Evolutionary conservation across 2,329 filamentous ascomycete genomes (phyloP).

Genomic region (Penicillium sp.): DNA sequence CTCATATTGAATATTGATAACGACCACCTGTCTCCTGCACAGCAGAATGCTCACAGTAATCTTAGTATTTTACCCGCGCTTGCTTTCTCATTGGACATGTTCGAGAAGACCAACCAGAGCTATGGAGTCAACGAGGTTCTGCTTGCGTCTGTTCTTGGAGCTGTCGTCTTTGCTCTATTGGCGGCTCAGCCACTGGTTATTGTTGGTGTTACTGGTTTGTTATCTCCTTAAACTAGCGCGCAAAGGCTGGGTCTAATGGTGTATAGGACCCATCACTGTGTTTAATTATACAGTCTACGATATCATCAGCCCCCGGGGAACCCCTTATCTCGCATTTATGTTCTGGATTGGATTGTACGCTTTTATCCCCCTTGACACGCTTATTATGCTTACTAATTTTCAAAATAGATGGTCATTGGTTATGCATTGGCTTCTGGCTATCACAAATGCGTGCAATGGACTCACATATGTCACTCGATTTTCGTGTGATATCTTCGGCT

Average conservation of each 20-base stretch:
- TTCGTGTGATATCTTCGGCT: conserved; percentile 90
- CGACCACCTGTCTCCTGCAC: not conserved
- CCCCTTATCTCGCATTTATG: conserved; percentile 87
- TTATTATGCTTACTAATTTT: conserved; percentile 10
- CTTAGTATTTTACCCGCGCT: conserved; percentile 78
- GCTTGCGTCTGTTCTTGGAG: conserved; percentile 78
- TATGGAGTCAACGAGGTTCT: conserved; percentile 91
- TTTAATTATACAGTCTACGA: conserved; percentile 95
- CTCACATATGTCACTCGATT: conserved; percentile 89
- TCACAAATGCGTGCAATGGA: conserved; percentile 84
- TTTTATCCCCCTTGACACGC: not conserved
- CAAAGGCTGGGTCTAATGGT: conserved; percentile 10
- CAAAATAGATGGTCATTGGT: conserved; percentile 70
- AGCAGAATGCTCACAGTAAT: conserved; percentile 10
- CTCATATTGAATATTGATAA: not conserved
- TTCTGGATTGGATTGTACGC: conserved; percentile 78
- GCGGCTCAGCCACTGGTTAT: conserved; percentile 86
- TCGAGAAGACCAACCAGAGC: conserved; percentile 78
- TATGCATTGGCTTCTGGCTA: conserved; percentile 80
- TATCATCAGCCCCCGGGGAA: conserved; percentile 75
- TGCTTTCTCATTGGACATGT: conserved; percentile 92
- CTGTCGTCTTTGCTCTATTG: conserved; percentile 76
- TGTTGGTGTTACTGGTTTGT: conserved; percentile 76
- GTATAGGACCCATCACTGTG: conserved; percentile 75
- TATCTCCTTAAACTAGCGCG: not conserved